These are phyloP conservation scores for Fagopyrum esculentum DNA, from an alignment of 148 eudicot genomes.

Conservation along the genomic window DNA sequence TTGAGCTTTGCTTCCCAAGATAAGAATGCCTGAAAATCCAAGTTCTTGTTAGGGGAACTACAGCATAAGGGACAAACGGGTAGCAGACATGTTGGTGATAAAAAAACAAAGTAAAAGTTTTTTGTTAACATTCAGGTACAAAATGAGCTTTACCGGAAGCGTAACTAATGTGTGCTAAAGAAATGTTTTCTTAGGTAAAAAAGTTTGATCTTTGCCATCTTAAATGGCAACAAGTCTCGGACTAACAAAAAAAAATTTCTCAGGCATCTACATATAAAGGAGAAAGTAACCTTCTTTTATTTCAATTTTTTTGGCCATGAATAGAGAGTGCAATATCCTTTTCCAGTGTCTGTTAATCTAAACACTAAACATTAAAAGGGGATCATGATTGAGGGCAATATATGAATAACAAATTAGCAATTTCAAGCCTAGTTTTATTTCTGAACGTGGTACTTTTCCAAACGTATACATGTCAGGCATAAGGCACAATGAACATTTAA, in stretches of 20 bases:
- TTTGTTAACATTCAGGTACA: neutral
- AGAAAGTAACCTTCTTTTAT: neutral
- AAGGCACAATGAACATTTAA: neutral
- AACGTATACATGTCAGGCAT: neutral
- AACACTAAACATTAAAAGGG: neutral
- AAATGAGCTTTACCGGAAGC: neutral
- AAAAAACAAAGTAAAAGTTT: neutral
- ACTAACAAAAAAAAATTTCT: neutral
- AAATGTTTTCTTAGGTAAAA: neutral
- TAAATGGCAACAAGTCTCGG: neutral
- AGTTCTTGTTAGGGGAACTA: slow-evolving; percentile 11
- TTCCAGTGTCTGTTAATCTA: neutral
- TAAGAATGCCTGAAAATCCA: slow-evolving; percentile 41
- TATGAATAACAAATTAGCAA: neutral
- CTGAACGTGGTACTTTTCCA: neutral
- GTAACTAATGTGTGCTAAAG: neutral
- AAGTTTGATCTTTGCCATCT: neutral
- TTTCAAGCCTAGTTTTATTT: neutral
- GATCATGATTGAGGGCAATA: neutral
- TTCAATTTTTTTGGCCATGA: neutral
- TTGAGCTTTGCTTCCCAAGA: slow-evolving; percentile 41
- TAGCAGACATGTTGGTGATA: neutral
- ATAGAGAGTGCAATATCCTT: neutral
- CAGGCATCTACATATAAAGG: neutral
- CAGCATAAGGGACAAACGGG: neutral